Evolutionary conservation across 1,284 basidiomycete species (phyloP).

Genomic region (Macrocystidia cucumis): DNA sequence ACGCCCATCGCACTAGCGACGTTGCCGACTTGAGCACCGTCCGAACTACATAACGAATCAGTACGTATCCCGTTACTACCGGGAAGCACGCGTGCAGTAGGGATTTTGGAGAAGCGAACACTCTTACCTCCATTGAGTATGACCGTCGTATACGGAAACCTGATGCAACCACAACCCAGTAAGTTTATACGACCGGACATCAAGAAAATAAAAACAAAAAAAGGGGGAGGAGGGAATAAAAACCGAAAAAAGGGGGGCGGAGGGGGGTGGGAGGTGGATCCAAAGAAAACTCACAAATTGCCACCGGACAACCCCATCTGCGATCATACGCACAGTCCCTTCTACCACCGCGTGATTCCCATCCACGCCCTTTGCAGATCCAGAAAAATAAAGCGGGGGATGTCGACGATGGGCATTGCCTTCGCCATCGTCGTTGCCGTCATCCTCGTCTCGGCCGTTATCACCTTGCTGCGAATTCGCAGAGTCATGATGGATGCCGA

Average conservation of each 20-base stretch:
- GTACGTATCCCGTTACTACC: too few species aligned
- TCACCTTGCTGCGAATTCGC: slow-evolving; percentile 6
- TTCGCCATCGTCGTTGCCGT: neutral
- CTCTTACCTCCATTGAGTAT: slow-evolving; percentile 49
- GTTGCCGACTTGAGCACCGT: slow-evolving; percentile 57
- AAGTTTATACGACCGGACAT: slow-evolving; percentile 4
- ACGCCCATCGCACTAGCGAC: slow-evolving; percentile 56
- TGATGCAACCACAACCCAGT: slow-evolving; percentile 19
- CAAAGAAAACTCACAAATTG: slow-evolving; percentile 42
- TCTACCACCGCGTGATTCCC: slow-evolving; percentile 40
- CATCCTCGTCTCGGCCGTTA: neutral
- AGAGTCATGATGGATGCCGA: too few species aligned
- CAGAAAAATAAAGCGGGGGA: slow-evolving; percentile 48
- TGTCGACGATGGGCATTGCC: slow-evolving; percentile 7
- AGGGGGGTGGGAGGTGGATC: too few species aligned
- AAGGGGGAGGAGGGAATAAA: too few species aligned
- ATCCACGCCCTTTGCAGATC: slow-evolving; percentile 35
- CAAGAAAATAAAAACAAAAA: slow-evolving; percentile 5
- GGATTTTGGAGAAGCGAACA: neutral
- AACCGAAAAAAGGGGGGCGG: too few species aligned
- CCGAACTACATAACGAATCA: slow-evolving; percentile 35
- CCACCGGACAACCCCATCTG: slow-evolving; percentile 51
- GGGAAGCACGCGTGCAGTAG: slow-evolving; percentile 4
- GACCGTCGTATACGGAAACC: slow-evolving; percentile 40
- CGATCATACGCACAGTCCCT: slow-evolving; percentile 48